Evolutionary conservation across 352 stramenopile genomes (phyloP).

Genomic region (Halophytophthora polymorphica): DNA sequence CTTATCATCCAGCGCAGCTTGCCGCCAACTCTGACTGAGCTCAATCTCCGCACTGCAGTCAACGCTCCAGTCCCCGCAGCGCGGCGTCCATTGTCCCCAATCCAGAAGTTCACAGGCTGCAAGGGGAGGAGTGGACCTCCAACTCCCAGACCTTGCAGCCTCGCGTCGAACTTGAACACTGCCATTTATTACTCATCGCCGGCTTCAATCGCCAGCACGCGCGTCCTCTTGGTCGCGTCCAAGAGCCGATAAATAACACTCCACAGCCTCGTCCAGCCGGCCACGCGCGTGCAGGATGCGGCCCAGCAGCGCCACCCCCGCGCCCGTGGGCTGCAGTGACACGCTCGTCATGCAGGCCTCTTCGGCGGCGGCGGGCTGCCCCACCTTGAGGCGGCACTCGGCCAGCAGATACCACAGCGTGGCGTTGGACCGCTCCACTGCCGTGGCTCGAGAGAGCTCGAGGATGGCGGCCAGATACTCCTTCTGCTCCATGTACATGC

Average conservation of each 20-base stretch:
- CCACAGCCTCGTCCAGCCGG: conserved; percentile 47
- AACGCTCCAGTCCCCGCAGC: too few relatives aligned
- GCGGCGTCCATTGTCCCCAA: too few relatives aligned
- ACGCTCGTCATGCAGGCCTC: conserved; percentile 56
- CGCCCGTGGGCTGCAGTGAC: conserved; percentile 30
- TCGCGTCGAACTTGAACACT: too few relatives aligned
- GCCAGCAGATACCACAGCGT: conserved; percentile 55
- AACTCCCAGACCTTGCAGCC: too few relatives aligned
- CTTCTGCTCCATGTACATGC: conserved; percentile 39
- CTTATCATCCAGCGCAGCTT: too few relatives aligned
- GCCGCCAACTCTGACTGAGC: too few relatives aligned
- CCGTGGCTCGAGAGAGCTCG: conserved; percentile 42
- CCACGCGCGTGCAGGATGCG: conserved; percentile 51
- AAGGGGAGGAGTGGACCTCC: too few relatives aligned
- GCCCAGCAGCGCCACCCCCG: conserved; percentile 44
- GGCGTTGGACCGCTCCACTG: conserved; percentile 49
- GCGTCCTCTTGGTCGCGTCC: conserved; percentile 35
- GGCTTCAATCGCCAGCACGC: too few relatives aligned
- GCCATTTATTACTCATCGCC: conserved; percentile 31
- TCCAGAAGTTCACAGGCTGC: too few relatives aligned
- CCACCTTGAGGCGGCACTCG: conserved; percentile 46
- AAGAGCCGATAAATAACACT: conserved; percentile 64
- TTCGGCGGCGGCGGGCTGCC: conserved; percentile 45
- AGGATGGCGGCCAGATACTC: conserved; percentile 64
- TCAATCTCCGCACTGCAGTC: too few relatives aligned